Conservation (phyloP, 176 grass and related monocot species). For the Carex littledalei region DNA sequence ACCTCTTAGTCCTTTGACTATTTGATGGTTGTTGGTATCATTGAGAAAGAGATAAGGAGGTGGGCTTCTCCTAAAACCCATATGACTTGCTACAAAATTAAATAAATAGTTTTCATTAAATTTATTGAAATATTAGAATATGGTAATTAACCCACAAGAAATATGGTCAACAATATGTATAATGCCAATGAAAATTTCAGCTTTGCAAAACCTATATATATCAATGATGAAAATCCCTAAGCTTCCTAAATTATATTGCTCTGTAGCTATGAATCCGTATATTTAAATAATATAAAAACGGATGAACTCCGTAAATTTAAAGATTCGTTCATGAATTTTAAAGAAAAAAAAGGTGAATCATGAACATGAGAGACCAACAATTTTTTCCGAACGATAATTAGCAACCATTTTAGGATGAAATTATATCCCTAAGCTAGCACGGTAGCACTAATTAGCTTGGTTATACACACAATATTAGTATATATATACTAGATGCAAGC, state of each 20-base stretch:
- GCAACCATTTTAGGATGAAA: background rate
- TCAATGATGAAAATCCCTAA: too few relatives aligned
- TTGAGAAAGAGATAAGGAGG: constrained; percentile 50
- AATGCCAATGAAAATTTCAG: background rate
- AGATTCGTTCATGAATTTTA: too few relatives aligned
- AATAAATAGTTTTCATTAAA: background rate
- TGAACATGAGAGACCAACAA: too few relatives aligned
- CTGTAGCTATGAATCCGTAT: background rate
- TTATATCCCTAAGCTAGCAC: background rate
- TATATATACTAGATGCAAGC: too few relatives aligned
- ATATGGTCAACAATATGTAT: background rate
- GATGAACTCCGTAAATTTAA: too few relatives aligned
- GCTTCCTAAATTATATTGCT: background rate
- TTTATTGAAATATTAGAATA: background rate
- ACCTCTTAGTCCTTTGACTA: constrained; percentile 40
- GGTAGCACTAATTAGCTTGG: background rate
- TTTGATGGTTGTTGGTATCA: constrained; percentile 20
- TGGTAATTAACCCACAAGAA: background rate
- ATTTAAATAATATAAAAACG: too few relatives aligned
- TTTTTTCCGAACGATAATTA: background rate
- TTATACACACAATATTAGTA: background rate
- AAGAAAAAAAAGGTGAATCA: too few relatives aligned
- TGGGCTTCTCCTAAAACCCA: constrained; percentile 60
- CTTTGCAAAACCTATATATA: background rate
- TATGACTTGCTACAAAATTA: constrained; percentile 27